phyloP scores from a whole-genome alignment of 305 asterid genomes.

The Rubia tinctorum region DNA sequence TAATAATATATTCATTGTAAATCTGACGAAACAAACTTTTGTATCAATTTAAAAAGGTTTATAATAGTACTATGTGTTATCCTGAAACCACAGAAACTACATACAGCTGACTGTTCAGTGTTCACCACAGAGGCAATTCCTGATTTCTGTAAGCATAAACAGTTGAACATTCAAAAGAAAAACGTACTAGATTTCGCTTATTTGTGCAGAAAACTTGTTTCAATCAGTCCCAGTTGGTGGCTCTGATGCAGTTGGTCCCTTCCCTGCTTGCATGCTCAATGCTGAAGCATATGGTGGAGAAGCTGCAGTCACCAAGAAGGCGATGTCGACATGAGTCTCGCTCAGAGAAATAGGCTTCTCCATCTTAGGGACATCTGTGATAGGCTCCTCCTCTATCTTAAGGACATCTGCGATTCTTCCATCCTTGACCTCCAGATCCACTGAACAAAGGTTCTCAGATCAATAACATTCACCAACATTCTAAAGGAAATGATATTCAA shows the following conservation, averaged over 20 bases:
- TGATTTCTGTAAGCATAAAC: neutral
- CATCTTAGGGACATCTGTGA: slow-evolving; percentile 6
- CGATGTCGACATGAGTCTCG: slow-evolving; percentile 24
- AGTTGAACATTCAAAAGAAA: neutral
- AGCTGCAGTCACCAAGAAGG: slow-evolving; percentile 17
- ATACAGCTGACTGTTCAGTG: no score
- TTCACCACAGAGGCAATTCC: neutral
- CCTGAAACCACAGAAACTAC: slow-evolving; percentile 3
- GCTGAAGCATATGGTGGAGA: slow-evolving; percentile 27
- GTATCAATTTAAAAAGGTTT: slow-evolving; percentile 9
- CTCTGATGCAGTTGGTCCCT: slow-evolving; percentile 20
- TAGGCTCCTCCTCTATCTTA: slow-evolving; percentile 19
- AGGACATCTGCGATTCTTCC: slow-evolving; percentile 30
- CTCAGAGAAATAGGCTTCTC: slow-evolving; percentile 14
- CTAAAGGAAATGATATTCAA: neutral
- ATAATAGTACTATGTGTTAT: neutral
- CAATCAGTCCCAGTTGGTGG: slow-evolving; percentile 14
- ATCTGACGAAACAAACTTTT: slow-evolving; percentile 11
- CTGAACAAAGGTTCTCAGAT: slow-evolving; percentile 19
- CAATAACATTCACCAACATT: neutral
- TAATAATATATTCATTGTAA: slow-evolving; percentile 3
- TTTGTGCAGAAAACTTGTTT: slow-evolving; percentile 1
- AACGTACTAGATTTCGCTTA: neutral
- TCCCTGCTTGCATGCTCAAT: slow-evolving; percentile 19
- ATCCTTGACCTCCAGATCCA: slow-evolving; percentile 34